Conservation (phyloP, 148 eudicot genomes). For the Persicaria maculosa region DNA sequence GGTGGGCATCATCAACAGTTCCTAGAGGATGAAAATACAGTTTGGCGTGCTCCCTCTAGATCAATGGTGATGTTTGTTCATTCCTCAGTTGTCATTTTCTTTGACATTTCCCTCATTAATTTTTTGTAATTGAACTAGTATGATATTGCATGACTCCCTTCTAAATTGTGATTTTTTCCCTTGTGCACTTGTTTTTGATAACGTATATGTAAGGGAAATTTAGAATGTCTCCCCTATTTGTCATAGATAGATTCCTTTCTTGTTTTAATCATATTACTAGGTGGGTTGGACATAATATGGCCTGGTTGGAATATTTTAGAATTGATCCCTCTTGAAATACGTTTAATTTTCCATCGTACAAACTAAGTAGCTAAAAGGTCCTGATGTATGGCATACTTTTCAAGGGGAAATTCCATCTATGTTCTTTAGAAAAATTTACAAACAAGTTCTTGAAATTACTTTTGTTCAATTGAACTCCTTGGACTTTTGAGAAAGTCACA, state of each 20-base stretch:
- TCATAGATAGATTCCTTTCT: background rate
- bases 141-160: background rate
- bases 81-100: too few species aligned
- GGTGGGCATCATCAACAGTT: slow-evolving; percentile 47
- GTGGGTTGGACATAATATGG: background rate
- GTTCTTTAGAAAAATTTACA: too few species aligned
- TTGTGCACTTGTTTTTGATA: background rate
- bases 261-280: background rate
- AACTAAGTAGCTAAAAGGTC: background rate
- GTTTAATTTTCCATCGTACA: background rate
- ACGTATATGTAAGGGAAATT: too few species aligned
- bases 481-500: too few species aligned
- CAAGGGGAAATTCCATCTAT: too few species aligned
- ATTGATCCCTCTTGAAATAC: background rate
- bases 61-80: slow-evolving; percentile 42
- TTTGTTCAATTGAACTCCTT: too few species aligned
- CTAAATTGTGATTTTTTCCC: too few species aligned
- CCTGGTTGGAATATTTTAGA: background rate
- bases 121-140: too few species aligned
- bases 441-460: too few species aligned
- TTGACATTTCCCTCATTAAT: too few species aligned
- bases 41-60: slow-evolving; percentile 66
- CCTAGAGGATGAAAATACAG: slow-evolving; percentile 69
- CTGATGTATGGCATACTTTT: background rate
- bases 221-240: background rate